Percentiles rank a stretch among this genome's conserved stretches.
Conservation (phyloP, 495 filamentous ascomycete species). For the Podospora pseudoanserina region DNA sequence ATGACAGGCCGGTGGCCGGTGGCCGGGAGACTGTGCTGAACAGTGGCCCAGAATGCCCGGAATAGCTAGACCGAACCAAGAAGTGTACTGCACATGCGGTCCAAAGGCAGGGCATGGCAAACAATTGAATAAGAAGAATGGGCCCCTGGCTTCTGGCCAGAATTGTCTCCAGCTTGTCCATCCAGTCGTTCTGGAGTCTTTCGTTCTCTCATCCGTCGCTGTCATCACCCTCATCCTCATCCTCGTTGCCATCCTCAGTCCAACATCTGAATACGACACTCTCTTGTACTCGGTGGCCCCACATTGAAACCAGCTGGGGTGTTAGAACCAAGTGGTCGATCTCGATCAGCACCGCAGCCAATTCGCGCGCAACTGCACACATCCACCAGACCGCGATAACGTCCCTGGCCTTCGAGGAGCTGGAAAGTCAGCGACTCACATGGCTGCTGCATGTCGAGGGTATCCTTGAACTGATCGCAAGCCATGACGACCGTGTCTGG, state of each 20-base stretch:
- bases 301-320: neutral
- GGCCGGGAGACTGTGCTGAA: neutral
- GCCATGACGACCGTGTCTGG: neutral
- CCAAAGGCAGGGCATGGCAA: too few relatives aligned
- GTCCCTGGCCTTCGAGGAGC: constrained; percentile 13
- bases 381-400: neutral
- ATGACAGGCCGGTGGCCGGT: neutral
- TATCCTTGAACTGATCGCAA: constrained; percentile 1
- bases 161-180: neutral
- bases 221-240: neutral
- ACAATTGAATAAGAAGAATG: neutral
- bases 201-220: neutral
- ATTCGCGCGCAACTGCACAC: neutral
- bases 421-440: constrained; percentile 9
- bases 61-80: neutral
- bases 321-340: neutral
- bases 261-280: neutral
- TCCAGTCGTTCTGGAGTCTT: neutral
- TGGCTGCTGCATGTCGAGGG: constrained; percentile 10
- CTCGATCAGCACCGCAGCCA: neutral
- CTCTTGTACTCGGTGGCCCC: neutral
- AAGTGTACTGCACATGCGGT: neutral
- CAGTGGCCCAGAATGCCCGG: constrained; percentile 4
- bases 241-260: neutral
- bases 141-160: too few relatives aligned